Base-by-base conservation (phyloP, 306 rosid species). In the Casuarina glauca region DNA sequence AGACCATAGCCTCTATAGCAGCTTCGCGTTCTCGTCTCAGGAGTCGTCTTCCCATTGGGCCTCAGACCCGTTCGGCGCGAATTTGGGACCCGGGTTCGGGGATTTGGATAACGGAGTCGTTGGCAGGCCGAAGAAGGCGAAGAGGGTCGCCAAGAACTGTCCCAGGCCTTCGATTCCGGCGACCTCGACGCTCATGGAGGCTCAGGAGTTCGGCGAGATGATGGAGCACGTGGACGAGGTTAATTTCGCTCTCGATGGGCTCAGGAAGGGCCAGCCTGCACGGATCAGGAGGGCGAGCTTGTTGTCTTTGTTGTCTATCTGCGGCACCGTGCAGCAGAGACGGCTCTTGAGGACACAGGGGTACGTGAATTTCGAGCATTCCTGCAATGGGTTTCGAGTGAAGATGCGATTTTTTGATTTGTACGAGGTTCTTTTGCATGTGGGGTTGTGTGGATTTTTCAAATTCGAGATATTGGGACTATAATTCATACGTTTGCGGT, bases 121-220 rank as follows among this genome's bases (percentile, higher is more conserved):
- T 44, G 38, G 90, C 86, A 83, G 85, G 82, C 45, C 91, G 4
- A 92, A 95, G 93, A 87, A 84, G 74, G 70, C 83, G 0, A 75
- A 78, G 43, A 82, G 66, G 77, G 76, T 77, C 20, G 77, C 48
- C 63, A 76, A 35, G 80, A 74, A 76, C 42, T 36, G 45, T 64
- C 75, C 78, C 41, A 46, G 82, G 45, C 82, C 78, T 19, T 80
- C 83, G 79, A 77, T 89, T 84, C 89, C 90, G 58, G 84, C 88
- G 69, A 92, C 97, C 3, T 90, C 98, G 74, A 94, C 97, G 63
- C 75, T 95, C 85, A 95, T 93, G 99, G 97, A 95, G 87, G 97
- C 99, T 52, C 97, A 95, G 91, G 97, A 95, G 84, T 95, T 95
- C 20, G 99, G 99, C 66, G 99, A 95, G 89, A 93, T 95, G 99